Conservation (phyloP, 148 eudicot genomes). For the Hydrangea macrophylla region DNA sequence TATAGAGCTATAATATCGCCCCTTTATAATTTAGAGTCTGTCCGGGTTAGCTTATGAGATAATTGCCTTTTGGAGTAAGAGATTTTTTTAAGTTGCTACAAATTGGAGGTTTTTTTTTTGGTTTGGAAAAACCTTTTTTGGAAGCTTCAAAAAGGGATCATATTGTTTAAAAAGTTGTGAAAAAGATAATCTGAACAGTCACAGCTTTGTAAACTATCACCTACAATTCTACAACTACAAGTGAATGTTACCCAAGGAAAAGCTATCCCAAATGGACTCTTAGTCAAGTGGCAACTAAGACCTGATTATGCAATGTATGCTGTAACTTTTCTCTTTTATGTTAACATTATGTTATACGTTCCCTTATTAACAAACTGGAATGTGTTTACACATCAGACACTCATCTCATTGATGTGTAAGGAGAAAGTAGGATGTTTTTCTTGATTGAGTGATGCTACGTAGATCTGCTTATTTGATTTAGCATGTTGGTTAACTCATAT, state of each 20-base stretch:
- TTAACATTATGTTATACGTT: background rate
- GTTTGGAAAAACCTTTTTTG: too few relatives aligned
- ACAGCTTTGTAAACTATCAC: too few relatives aligned
- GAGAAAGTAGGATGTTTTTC: background rate
- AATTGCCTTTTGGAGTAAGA: too few relatives aligned
- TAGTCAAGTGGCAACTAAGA: conserved; percentile 1
- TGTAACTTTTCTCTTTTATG: background rate
- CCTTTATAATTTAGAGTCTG: background rate
- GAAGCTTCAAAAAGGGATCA: too few relatives aligned
- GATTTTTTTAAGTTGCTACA: too few relatives aligned
- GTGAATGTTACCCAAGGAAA: too few relatives aligned
- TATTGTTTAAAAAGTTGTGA: too few relatives aligned
- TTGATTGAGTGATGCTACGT: background rate
- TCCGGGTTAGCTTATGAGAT: too few relatives aligned
- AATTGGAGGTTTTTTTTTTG: too few relatives aligned
- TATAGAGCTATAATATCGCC: conserved; percentile 13
- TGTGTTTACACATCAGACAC: background rate
- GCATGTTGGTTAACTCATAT: background rate
- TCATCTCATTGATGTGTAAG: background rate
- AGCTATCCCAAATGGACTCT: too few relatives aligned
- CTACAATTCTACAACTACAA: too few relatives aligned
- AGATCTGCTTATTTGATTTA: background rate
- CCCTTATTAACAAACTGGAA: background rate
- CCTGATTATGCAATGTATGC: background rate
- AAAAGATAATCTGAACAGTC: too few relatives aligned